Conservation (phyloP, 768 basidiomycete species). For the Rickenella mellea region DNA sequence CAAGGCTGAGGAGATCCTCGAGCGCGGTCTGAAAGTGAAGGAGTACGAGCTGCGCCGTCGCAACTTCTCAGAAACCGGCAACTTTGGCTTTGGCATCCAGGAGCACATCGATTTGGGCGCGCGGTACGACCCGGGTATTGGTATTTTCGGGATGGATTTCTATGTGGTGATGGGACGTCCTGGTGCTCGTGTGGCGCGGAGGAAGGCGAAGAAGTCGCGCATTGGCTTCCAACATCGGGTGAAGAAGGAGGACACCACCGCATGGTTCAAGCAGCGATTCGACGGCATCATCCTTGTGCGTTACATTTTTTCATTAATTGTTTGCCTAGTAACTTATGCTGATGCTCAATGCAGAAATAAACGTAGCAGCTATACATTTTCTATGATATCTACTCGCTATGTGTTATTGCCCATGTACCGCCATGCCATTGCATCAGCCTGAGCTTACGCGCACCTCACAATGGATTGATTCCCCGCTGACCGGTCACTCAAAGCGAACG, state of each 20-base stretch:
- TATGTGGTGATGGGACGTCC: conserved; percentile 96
- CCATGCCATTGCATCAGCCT: too few relatives aligned
- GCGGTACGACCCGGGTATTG: conserved; percentile 95
- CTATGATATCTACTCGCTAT: not conserved
- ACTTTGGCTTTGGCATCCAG: conserved; percentile 99
- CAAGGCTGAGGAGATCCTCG: conserved; percentile 98
- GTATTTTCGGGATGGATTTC: conserved; percentile 99
- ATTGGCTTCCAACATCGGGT: conserved; percentile 86
- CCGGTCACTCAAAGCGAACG: too few relatives aligned
- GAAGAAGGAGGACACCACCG: conserved; percentile 92
- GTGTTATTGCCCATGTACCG: not conserved
- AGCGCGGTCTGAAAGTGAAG: conserved; percentile 99
- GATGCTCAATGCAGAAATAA: conserved; percentile 2
- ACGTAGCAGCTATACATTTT: not conserved
- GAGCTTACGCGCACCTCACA: too few relatives aligned
- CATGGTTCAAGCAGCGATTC: conserved; percentile 99
- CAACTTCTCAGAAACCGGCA: conserved; percentile 98
- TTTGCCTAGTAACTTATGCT: not conserved
- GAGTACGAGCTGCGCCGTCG: conserved; percentile 96
- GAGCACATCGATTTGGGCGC: conserved; percentile 99
- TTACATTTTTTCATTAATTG: conserved; percentile 5
- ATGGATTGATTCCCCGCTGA: not conserved
- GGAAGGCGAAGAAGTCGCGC: conserved; percentile 82
- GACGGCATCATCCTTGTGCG: conserved; percentile 92
- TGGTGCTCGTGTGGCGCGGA: conserved; percentile 81